Evolutionary conservation across 1,284 basidiomycete species (phyloP), one percentile per base, ranked within the genome.

Genomic region (Ceratobasidium sp.): DNA sequence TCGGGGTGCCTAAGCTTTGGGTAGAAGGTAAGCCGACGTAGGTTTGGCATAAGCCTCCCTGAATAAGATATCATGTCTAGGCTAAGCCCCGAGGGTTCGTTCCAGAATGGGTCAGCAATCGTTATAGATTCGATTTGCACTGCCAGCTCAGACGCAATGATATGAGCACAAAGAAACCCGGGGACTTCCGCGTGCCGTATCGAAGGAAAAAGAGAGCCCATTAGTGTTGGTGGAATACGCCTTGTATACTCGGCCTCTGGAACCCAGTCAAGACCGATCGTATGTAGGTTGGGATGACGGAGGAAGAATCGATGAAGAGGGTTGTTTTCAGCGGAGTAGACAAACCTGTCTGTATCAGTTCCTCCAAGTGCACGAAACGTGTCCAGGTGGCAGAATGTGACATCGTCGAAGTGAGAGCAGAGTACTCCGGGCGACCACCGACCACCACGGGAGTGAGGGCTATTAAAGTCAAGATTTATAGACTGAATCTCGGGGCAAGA

Each of bases 291-390:
- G 6, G 70, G 39, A 40, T 72, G 56, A 7, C 70, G 40, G 4
- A 12, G 6, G 9, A 72, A 39, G 40, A 72, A 72, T 3, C 18
- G 6, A 33, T 42, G 20, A 26, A 61, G 56, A 6, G 56, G 20
- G 33, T 26, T 60, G 39, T 46, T 1, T n/a, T 55, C 39, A 6
- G 70, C 26, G 23, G 61, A 28, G 13, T 40, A 61, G 1, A 3
- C 1, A 10, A 23, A 26, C 70, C 56, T 61, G 40, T 28, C 23
- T 0, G 56, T 40, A 26, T 58, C 40, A n/a, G 20, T 49, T 0
- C 9, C 2, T 20, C 70, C 70, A 23, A 72, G n/a, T n/a, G 70
- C 70, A 13, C 56, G 70, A 23, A 72, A 72, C 1, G 70, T 72
- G 12, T 26, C 42, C 12, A 72, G 55, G 6, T 2, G 12, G 4